phyloP scores from a whole-genome alignment of 1,284 basidiomycete species.

The Cryptococcus deneoformans region DNA sequence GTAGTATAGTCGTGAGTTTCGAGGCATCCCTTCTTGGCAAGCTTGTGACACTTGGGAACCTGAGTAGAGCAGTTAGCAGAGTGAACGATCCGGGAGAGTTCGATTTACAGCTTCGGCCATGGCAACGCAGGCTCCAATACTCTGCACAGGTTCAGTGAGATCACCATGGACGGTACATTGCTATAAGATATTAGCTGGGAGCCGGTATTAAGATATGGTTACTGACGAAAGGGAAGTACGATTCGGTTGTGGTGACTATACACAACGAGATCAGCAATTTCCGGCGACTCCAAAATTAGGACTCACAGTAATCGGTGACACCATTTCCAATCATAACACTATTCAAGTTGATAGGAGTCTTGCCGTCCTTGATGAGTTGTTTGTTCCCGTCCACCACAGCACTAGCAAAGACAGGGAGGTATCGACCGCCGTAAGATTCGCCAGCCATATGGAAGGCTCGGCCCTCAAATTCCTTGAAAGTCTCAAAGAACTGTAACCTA shows the following conservation, averaged over 20 bases:
- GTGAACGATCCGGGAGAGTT: background rate
- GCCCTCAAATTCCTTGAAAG: conserved; percentile 63
- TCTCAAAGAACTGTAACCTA: conserved; percentile 60
- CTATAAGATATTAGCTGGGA: conserved; percentile 6
- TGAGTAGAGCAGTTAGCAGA: conserved; percentile 5
- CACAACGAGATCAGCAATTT: background rate
- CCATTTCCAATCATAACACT: conserved; percentile 74
- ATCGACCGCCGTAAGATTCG: conserved; percentile 61
- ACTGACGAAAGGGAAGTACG: conserved; percentile 43
- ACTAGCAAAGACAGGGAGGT: conserved; percentile 77
- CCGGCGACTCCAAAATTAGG: background rate
- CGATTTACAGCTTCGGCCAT: conserved; percentile 42
- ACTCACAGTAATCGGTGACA: conserved; percentile 50
- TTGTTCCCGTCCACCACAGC: conserved; percentile 76
- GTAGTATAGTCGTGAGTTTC: conserved; percentile 56
- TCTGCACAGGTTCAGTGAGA: conserved; percentile 36
- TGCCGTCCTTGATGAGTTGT: conserved; percentile 57
- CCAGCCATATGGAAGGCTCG: conserved; percentile 65
- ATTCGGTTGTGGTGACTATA: conserved; percentile 33
- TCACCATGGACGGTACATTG: conserved; percentile 44
- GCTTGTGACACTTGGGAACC: conserved; percentile 42
- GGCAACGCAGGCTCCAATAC: conserved; percentile 37
- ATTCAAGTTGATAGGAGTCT: conserved; percentile 71
- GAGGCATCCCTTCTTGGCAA: conserved; percentile 34
- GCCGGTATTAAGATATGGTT: background rate